These are phyloP conservation scores for Vigna trinervia DNA, from an alignment of 306 rosid species.

Conservation along the genomic window DNA sequence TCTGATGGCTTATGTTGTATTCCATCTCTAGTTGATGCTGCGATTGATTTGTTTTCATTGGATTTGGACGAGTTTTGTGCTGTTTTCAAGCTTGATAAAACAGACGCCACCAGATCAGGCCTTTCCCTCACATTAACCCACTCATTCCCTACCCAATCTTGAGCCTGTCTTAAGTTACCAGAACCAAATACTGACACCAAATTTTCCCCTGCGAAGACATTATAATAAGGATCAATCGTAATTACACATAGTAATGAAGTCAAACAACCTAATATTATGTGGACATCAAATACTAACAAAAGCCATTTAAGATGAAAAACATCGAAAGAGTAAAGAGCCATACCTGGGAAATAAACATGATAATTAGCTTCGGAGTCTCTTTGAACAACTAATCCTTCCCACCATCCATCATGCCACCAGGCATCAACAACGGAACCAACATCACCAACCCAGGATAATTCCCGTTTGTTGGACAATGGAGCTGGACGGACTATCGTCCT, in stretches of 20 bases:
- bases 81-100: slow-evolving; percentile 44
- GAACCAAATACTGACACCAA: slow-evolving; percentile 46
- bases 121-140: slow-evolving; percentile 65
- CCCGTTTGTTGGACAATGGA: slow-evolving; percentile 40
- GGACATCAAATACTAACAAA: neutral
- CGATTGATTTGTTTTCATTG: slow-evolving; percentile 33
- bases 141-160: slow-evolving; percentile 74
- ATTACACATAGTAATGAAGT: neutral
- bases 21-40: slow-evolving; percentile 39
- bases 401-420: slow-evolving; percentile 96
- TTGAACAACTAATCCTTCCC: slow-evolving; percentile 85
- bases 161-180: slow-evolving; percentile 64
- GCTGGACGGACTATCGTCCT: slow-evolving; percentile 71
- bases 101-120: slow-evolving; percentile 63
- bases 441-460: slow-evolving; percentile 48
- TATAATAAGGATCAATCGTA: neutral
- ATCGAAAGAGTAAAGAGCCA: neutral
- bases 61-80: slow-evolving; percentile 40
- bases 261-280: neutral
- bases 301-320: neutral
- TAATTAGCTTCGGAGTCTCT: slow-evolving; percentile 59
- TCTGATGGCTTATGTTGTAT: slow-evolving; percentile 42
- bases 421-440: slow-evolving; percentile 77
- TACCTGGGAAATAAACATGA: slow-evolving; percentile 83
- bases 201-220: slow-evolving; percentile 68